A percentile compares a stretch with the other conserved stretches of the same genome.
Conservation (phyloP, 148 eudicot species). For the Cornus suecica region DNA sequence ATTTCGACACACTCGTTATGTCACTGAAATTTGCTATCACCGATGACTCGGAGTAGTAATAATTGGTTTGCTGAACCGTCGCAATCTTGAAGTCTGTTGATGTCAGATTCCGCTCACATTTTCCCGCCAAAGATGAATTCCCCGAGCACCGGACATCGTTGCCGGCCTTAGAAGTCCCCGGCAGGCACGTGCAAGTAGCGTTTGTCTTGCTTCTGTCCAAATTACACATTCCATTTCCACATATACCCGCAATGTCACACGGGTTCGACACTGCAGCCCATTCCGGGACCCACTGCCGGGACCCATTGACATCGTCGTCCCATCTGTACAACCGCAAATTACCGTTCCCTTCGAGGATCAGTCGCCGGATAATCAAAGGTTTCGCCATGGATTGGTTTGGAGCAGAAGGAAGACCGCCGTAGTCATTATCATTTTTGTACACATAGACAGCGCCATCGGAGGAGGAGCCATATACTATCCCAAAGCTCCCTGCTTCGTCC, state of each 20-base stretch:
- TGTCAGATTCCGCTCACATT: conserved; percentile 52
- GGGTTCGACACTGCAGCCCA: conserved; percentile 94
- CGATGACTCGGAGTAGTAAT: conserved; percentile 53
- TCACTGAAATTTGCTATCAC: conserved; percentile 81
- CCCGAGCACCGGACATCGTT: conserved; percentile 37
- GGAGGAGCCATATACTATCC: conserved; percentile 67
- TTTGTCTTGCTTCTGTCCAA: conserved; percentile 61
- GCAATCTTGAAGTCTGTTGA: conserved; percentile 48
- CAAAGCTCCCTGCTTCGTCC: conserved; percentile 73
- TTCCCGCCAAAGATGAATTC: conserved; percentile 60
- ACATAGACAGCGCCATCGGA: conserved; percentile 80
- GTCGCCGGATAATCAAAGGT: conserved; percentile 35
- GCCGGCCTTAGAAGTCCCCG: conserved; percentile 43
- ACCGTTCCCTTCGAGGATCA: conserved; percentile 65
- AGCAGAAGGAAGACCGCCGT: conserved; percentile 42
- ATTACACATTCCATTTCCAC: conserved; percentile 83
- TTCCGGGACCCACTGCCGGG: conserved; percentile 82
- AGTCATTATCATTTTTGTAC: conserved; percentile 65
- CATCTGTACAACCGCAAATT: conserved; percentile 69
- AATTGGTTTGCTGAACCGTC: conserved; percentile 60
- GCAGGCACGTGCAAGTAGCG: conserved; percentile 68
- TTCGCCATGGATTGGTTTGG: conserved; percentile 28
- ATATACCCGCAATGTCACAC: conserved; percentile 79
- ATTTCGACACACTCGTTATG: conserved; percentile 48
- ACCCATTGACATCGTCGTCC: conserved; percentile 75